phyloP scores from a whole-genome alignment of 768 basidiomycete species.

The Lactifluus rugatus region DNA sequence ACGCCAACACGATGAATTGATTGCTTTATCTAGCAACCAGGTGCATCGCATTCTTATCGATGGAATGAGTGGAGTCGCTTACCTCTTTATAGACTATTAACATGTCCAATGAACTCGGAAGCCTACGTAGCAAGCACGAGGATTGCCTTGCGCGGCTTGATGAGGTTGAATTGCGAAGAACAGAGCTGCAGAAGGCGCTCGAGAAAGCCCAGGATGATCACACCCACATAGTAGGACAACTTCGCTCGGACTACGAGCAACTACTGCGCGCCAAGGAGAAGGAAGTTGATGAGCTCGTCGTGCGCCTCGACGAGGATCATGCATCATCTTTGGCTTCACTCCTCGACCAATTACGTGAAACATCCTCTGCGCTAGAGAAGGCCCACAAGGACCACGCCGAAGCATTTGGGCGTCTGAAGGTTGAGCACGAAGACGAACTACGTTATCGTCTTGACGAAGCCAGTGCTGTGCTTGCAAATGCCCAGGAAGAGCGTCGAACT shows the following conservation, averaged over 20 bases:
- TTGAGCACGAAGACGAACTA: constrained; percentile 33
- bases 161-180: constrained; percentile 46
- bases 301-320: constrained; percentile 43
- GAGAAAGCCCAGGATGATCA: constrained; percentile 44
- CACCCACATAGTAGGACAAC: constrained; percentile 36
- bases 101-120: constrained; percentile 81
- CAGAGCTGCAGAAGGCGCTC: constrained; percentile 40
- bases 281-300: constrained; percentile 35
- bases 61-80: neutral
- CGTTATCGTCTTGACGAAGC: constrained; percentile 46
- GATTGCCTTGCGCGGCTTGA: constrained; percentile 45
- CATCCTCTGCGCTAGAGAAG: constrained; percentile 26
- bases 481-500: constrained; percentile 43
- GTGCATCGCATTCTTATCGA: constrained; percentile 31
- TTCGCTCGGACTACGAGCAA: constrained; percentile 38
- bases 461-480: constrained; percentile 37
- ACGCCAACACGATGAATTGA: constrained; percentile 74
- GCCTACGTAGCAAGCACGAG: constrained; percentile 51
- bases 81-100: constrained; percentile 51
- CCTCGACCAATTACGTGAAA: constrained; percentile 26
- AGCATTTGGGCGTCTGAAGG: constrained; percentile 45
- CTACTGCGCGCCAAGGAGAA: constrained; percentile 33
- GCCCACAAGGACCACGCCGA: constrained; percentile 48
- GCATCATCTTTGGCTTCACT: constrained; percentile 29
- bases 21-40: constrained; percentile 75